Conservation (phyloP, 2,329 filamentous ascomycete genomes). For the Scopulariopsis brevicaulis region DNA sequence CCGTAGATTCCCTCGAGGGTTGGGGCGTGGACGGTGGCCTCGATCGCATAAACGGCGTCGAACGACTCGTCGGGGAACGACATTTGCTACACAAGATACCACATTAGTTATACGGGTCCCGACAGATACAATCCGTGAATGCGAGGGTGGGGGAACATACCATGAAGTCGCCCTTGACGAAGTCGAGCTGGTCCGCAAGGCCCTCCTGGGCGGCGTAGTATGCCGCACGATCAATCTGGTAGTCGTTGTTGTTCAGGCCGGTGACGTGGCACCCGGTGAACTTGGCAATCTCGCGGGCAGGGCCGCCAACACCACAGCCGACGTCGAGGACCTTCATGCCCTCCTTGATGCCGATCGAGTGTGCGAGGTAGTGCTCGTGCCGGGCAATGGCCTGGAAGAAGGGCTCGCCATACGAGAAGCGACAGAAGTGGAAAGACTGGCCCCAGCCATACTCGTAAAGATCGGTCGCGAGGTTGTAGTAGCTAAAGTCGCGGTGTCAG, state of each 20-base stretch:
- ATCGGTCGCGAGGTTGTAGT: constrained; percentile 96
- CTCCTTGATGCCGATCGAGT: constrained; percentile 75
- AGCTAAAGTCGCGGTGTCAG: constrained; percentile 35
- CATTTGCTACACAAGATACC: constrained; percentile 58
- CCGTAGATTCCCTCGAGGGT: constrained; percentile 84
- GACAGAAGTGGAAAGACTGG: constrained; percentile 94
- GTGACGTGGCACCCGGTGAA: constrained; percentile 85
- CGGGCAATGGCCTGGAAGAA: constrained; percentile 89
- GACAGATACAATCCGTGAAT: background rate
- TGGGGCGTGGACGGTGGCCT: constrained; percentile 92
- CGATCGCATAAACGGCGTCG: constrained; percentile 93
- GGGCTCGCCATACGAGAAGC: constrained; percentile 74
- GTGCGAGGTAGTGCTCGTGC: constrained; percentile 95
- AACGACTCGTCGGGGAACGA: constrained; percentile 84
- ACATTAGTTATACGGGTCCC: background rate
- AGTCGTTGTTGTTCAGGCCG: constrained; percentile 98
- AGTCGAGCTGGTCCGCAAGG: constrained; percentile 67
- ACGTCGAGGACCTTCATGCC: constrained; percentile 90
- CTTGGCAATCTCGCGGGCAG: constrained; percentile 90
- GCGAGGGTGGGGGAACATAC: constrained; percentile 18
- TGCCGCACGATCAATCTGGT: constrained; percentile 92
- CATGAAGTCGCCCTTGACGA: constrained; percentile 97
- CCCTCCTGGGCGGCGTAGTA: constrained; percentile 74
- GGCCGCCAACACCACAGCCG: constrained; percentile 92
- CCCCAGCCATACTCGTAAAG: constrained; percentile 97